Evolutionary conservation across 768 basidiomycete species (phyloP).

Genomic region (Boletus sensibilis): DNA sequence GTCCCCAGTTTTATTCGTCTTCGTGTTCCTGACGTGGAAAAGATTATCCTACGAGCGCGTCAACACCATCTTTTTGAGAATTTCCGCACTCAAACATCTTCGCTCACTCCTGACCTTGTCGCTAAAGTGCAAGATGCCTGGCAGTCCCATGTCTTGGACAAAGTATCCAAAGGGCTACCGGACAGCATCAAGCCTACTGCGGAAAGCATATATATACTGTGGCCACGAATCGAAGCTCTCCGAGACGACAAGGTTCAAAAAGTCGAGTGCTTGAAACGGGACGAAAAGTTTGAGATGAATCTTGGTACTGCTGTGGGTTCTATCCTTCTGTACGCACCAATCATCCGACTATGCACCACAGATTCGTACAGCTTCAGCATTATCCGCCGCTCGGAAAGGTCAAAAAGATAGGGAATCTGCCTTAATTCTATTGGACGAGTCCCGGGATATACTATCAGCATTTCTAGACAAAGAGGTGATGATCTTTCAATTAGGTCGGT

Average conservation of each 20-base stretch:
- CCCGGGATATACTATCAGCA: constrained; percentile 73
- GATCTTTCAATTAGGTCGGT: constrained; percentile 9
- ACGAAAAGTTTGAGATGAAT: constrained; percentile 94
- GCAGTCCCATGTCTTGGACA: constrained; percentile 58
- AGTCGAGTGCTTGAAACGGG: constrained; percentile 65
- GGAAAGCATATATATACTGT: constrained; percentile 52
- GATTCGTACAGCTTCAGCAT: constrained; percentile 54
- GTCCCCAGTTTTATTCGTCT: constrained; percentile 11
- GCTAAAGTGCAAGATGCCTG: constrained; percentile 60
- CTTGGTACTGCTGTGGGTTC: constrained; percentile 69
- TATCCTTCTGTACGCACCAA: constrained; percentile 9
- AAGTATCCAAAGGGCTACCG: constrained; percentile 64
- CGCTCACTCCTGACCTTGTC: constrained; percentile 59
- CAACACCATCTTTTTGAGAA: constrained; percentile 70
- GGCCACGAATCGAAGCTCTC: constrained; percentile 53
- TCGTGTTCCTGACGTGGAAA: constrained; percentile 6
- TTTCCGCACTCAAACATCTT: constrained; percentile 52
- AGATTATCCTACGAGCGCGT: constrained; percentile 94
- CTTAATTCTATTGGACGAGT: constrained; percentile 62
- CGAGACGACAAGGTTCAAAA: constrained; percentile 62
- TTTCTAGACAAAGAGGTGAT: constrained; percentile 72
- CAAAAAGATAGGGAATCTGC: constrained; percentile 45
- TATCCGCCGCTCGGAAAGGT: constrained; percentile 50
- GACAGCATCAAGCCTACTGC: constrained; percentile 43
- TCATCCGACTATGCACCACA: constrained; percentile 20